A percentile compares a stretch with the other conserved stretches of the same genome.
phyloP scores from a whole-genome alignment of 352 stramenopile species.

The Phytophthora chlamydospora region DNA sequence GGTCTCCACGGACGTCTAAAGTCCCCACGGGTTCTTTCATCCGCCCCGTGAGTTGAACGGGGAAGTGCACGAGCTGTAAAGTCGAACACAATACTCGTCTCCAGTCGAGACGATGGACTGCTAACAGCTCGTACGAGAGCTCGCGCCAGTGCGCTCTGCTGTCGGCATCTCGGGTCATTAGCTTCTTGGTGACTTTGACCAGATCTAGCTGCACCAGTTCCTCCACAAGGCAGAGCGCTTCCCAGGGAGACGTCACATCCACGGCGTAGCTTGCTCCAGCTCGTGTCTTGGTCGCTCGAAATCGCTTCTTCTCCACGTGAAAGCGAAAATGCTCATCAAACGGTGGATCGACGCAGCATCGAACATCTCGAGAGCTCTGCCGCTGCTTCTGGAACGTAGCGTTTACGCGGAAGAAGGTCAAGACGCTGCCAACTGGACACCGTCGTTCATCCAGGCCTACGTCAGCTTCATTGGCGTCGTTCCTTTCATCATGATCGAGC shows the following conservation, averaged over 20 bases:
- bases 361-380: constrained; percentile 47
- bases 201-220: constrained; percentile 67
- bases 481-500: constrained; percentile 14
- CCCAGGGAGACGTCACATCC: constrained; percentile 66
- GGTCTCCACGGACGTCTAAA: constrained; percentile 71
- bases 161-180: constrained; percentile 30
- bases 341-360: constrained; percentile 58
- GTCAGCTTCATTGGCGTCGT: constrained; percentile 21
- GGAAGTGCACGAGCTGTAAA: constrained; percentile 70
- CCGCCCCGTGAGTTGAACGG: constrained; percentile 59
- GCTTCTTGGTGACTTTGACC: constrained; percentile 63
- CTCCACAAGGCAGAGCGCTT: constrained; percentile 69
- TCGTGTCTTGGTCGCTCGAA: constrained; percentile 24
- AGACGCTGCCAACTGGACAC: constrained; percentile 49
- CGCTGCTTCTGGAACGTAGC: constrained; percentile 67
- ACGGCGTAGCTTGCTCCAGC: constrained; percentile 50
- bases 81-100: constrained; percentile 75
- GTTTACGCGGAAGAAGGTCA: constrained; percentile 60
- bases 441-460: constrained; percentile 15
- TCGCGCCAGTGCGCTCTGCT: constrained; percentile 47
- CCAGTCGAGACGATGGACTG: constrained; percentile 79
- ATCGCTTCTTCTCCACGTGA: constrained; percentile 44
- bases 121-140: constrained; percentile 60
- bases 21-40: constrained; percentile 78
- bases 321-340: constrained; percentile 82